Evolutionary conservation across 805 yeast genomes (phyloP).

Genomic region (Komagataella phaffii): DNA sequence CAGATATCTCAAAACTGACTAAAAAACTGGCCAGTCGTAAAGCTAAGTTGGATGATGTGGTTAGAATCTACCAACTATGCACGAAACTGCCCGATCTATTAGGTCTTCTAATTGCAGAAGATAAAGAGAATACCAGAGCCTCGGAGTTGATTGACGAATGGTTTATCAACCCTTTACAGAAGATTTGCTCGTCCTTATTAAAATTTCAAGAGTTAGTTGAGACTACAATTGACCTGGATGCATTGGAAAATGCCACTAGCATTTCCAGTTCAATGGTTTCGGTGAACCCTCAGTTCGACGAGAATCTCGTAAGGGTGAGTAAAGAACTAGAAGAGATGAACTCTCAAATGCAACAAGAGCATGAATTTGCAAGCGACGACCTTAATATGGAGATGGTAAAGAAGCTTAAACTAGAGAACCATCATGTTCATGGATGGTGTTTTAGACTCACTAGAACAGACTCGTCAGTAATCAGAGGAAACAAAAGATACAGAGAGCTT

Average conservation of each 20-base stretch:
- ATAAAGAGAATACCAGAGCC: conserved; percentile 6
- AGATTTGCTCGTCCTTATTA: conserved; percentile 33
- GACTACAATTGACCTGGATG: conserved; percentile 79
- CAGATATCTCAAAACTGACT: conserved; percentile 68
- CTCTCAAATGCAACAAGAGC: conserved; percentile 42
- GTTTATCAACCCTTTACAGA: conserved; percentile 49
- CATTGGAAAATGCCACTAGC: conserved; percentile 64
- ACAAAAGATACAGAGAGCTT: conserved; percentile 55
- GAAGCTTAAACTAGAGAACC: conserved; percentile 80
- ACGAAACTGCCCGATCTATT: conserved; percentile 57
- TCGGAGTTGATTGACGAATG: conserved; percentile 25
- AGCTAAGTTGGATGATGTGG: conserved; percentile 77
- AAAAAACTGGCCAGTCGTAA: conserved; percentile 38
- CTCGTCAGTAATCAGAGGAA: conserved; percentile 61
- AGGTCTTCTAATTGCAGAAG: conserved; percentile 24
- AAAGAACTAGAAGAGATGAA: conserved; percentile 40
- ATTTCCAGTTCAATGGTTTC: conserved; percentile 33
- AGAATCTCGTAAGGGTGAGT: conserved; percentile 49
- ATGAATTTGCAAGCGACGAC: conserved; percentile 55
- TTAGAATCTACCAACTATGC: conserved; percentile 74
- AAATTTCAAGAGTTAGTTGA: conserved; percentile 81
- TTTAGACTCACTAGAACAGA: conserved; percentile 86
- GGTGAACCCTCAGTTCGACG: conserved; percentile 85
- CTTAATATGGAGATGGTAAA: conserved; percentile 74
- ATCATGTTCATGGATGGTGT: conserved; percentile 87